Conservation (phyloP, 345 rosid species). For the Citrus australasica region DNA sequence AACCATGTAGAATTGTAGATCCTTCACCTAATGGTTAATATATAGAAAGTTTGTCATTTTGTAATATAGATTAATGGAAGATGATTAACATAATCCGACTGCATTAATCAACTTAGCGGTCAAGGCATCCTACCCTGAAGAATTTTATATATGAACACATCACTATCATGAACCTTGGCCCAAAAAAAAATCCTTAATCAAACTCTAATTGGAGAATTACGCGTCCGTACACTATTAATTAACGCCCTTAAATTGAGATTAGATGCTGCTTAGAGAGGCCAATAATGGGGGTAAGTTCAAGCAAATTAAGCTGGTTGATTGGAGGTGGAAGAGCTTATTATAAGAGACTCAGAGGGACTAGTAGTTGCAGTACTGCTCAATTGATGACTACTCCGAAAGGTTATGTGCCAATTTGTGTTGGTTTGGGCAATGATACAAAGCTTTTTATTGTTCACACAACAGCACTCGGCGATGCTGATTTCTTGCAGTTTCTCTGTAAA, state of each 20-base stretch:
- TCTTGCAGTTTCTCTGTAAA: conserved; percentile 28
- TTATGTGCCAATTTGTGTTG: conserved; percentile 32
- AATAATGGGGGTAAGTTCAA: background rate
- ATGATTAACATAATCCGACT: background rate
- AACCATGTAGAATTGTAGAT: background rate
- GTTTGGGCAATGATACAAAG: conserved; percentile 10
- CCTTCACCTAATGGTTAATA: background rate
- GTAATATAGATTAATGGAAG: background rate
- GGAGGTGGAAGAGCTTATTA: background rate
- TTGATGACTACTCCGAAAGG: conserved; percentile 23
- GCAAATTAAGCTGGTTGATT: conserved; percentile 18
- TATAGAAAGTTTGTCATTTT: background rate
- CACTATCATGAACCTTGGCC: background rate
- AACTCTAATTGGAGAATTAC: background rate
- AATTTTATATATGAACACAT: background rate
- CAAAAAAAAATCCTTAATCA: background rate
- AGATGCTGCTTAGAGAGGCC: background rate
- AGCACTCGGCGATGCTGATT: conserved; percentile 27
- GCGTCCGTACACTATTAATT: background rate
- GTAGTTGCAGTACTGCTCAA: background rate
- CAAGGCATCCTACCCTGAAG: conserved; percentile 1
- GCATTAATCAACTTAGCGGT: conserved; percentile 4
- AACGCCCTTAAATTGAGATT: background rate
- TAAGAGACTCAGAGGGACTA: background rate
- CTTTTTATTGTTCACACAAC: conserved; percentile 28